phyloP scores from a whole-genome alignment of 768 basidiomycete species.

The Leccinellum albellum region DNA sequence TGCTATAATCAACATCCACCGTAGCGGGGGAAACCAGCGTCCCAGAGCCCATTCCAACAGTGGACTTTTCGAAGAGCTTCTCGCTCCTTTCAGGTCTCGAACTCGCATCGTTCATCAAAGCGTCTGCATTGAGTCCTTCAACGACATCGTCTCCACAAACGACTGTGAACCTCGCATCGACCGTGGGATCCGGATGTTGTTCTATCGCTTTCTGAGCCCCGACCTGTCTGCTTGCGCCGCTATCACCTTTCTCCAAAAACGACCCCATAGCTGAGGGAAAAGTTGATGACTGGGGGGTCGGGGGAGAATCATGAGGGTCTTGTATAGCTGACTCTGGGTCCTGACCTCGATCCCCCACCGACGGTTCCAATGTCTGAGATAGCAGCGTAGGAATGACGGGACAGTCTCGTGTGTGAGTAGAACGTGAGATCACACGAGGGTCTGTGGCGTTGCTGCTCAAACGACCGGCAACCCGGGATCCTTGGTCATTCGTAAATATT shows the following conservation, averaged over 20 bases:
- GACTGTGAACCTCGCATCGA: neutral
- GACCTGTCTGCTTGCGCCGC: neutral
- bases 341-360: neutral
- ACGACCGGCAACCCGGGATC: neutral
- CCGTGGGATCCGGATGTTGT: neutral
- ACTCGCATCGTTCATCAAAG: neutral
- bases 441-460: neutral
- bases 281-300: slow-evolving; percentile 3
- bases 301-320: neutral
- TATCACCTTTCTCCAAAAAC: neutral
- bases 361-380: neutral
- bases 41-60: neutral
- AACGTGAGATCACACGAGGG: neutral
- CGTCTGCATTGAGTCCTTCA: neutral
- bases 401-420: neutral
- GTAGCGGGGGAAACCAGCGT: neutral
- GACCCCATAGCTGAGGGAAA: neutral
- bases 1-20: neutral
- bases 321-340: neutral
- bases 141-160: neutral
- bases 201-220: neutral
- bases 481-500: neutral
- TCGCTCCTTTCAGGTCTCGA: neutral
- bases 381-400: slow-evolving; percentile 6
- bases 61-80: neutral